A percentile compares a stretch with the other conserved stretches of the same genome.
phyloP scores from a whole-genome alignment of 768 basidiomycete genomes.

The Plicaturopsis crispa region DNA sequence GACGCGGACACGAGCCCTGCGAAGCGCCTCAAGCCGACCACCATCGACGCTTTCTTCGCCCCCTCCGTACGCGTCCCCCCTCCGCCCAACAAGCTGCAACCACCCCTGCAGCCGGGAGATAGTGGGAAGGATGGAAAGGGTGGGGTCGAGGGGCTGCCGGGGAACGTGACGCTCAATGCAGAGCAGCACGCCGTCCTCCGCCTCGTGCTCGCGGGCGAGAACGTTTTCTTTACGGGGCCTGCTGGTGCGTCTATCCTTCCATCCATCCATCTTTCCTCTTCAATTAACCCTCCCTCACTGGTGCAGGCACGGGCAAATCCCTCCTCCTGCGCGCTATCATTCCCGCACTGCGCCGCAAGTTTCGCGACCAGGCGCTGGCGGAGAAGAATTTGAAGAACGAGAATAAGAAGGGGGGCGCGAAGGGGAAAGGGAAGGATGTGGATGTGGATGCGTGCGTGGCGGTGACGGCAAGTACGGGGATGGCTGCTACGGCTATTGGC shows the following conservation, averaged over 20 bases:
- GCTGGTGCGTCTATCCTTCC: conserved; percentile 36
- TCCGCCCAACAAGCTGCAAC: no score
- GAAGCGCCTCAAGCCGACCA: no score
- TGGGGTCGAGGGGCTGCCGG: no score
- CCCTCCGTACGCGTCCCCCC: no score
- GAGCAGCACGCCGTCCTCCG: conserved; percentile 47
- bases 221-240: conserved; percentile 61
- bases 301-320: conserved; percentile 57
- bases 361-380: neutral
- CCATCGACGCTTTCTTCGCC: neutral
- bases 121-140: no score
- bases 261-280: neutral
- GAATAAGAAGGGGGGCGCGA: conserved; percentile 13
- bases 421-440: no score
- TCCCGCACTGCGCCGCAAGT: conserved; percentile 27
- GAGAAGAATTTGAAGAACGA: no score
- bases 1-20: no score
- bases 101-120: no score
- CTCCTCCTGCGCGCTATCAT: conserved; percentile 54
- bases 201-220: conserved; percentile 48
- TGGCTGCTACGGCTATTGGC: conserved; percentile 47
- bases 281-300: neutral
- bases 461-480: conserved; percentile 36
- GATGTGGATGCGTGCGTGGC: conserved; percentile 33
- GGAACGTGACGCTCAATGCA: conserved; percentile 39